These are phyloP conservation scores for Backusella morwellensis DNA, from an alignment of 192 early-diverging fungal genomes.

Conservation along the genomic window DNA sequence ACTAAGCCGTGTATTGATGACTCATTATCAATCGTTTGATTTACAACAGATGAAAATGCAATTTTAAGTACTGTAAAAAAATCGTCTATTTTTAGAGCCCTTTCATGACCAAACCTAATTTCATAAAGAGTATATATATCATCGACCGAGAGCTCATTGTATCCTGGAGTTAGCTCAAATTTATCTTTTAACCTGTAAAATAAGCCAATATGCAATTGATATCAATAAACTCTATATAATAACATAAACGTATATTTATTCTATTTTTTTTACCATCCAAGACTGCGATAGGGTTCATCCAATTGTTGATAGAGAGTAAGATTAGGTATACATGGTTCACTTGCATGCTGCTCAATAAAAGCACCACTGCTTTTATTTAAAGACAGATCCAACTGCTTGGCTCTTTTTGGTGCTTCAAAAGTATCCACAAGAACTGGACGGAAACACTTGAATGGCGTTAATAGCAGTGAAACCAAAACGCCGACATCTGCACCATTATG, in stretches of 20 bases:
- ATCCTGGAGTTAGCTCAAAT: conserved; percentile 39
- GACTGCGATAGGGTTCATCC: conserved; percentile 54
- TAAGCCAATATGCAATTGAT: neutral
- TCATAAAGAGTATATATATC: conserved; percentile 51
- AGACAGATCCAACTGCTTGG: neutral
- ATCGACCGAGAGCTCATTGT: conserved; percentile 31
- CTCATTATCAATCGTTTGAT: neutral
- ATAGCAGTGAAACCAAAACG: conserved; percentile 43
- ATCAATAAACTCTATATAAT: neutral
- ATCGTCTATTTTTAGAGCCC: conserved; percentile 25
- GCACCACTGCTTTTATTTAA: neutral
- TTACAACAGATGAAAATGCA: conserved; percentile 24
- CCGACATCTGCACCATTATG: conserved; percentile 51
- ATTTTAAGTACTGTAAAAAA: conserved; percentile 34
- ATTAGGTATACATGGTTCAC: conserved; percentile 21
- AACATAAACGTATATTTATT: neutral
- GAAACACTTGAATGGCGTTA: conserved; percentile 24
- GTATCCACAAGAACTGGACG: neutral
- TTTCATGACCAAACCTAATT: conserved; percentile 42
- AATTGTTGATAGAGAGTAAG: conserved; percentile 37
- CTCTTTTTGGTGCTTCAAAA: neutral
- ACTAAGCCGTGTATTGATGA: conserved; percentile 14
- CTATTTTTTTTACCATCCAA: conserved; percentile 45
- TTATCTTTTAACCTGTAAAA: conserved; percentile 48
- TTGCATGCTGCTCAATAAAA: neutral